Conservation (phyloP, 2,329 filamentous ascomycete species). For the Keithomyces neogunnii region DNA sequence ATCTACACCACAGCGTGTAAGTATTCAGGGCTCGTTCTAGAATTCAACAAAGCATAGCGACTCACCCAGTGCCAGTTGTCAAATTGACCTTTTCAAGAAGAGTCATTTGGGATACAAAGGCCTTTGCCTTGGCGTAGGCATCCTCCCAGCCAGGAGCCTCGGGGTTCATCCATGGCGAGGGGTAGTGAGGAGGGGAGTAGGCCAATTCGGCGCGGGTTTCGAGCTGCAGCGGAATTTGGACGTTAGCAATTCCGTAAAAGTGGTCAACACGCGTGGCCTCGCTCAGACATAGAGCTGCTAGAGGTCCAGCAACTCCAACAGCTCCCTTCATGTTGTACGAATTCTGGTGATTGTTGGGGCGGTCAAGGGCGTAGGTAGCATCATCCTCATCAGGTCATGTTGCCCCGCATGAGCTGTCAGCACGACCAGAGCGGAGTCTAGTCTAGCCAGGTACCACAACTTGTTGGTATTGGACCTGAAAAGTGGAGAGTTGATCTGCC, state of each 20-base stretch:
- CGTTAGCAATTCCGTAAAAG: conserved; percentile 12
- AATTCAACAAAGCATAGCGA: conserved; percentile 5
- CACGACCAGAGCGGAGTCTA: too few relatives aligned
- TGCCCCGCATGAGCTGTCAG: too few relatives aligned
- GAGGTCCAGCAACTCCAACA: neutral
- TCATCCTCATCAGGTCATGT: too few relatives aligned
- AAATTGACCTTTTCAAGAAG: conserved; percentile 88
- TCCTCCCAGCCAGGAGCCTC: conserved; percentile 63
- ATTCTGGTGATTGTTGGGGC: too few relatives aligned
- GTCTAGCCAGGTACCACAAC: too few relatives aligned
- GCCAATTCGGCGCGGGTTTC: conserved; percentile 19
- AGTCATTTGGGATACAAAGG: conserved; percentile 76
- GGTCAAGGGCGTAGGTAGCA: too few relatives aligned
- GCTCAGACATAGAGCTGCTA: neutral
- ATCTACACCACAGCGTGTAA: conserved; percentile 16
- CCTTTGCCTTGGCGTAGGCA: conserved; percentile 66
- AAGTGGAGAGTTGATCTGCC: too few relatives aligned
- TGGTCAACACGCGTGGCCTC: neutral
- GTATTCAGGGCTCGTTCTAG: neutral
- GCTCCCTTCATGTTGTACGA: neutral
- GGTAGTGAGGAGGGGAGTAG: conserved; percentile 58
- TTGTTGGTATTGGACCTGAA: too few relatives aligned
- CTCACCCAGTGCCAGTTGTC: conserved; percentile 80
- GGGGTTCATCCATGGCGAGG: conserved; percentile 79
- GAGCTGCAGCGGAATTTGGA: conserved; percentile 12